Evolutionary conservation across 306 rosid species (phyloP).

Genomic region (Rosa multiflora): DNA sequence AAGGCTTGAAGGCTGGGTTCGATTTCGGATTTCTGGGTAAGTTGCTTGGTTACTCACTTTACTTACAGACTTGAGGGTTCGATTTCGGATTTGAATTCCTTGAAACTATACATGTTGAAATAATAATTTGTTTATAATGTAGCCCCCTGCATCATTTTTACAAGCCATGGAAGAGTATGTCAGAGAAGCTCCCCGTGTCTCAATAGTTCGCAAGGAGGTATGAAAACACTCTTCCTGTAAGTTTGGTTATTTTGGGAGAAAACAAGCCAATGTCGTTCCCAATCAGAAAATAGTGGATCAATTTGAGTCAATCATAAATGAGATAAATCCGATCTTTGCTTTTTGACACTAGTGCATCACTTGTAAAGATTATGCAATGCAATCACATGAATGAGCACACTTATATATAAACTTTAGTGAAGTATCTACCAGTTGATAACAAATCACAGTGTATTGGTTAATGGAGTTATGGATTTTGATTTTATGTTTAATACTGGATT

Average conservation of each 20-base stretch:
- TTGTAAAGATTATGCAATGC: slow-evolving; percentile 10
- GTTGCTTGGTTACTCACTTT: too few species aligned
- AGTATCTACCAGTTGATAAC: slow-evolving; percentile 7
- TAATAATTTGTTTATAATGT: too few species aligned
- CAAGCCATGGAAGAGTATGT: too few species aligned
- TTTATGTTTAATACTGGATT: background rate
- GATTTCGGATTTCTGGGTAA: too few species aligned
- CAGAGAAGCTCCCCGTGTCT: too few species aligned
- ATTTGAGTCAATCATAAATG: slow-evolving; percentile 12
- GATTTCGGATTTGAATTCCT: too few species aligned
- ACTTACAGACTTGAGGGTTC: too few species aligned
- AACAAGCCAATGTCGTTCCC: background rate
- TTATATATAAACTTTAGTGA: background rate
- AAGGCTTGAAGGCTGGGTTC: too few species aligned
- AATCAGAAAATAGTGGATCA: background rate
- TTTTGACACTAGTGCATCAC: background rate
- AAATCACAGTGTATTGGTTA: background rate
- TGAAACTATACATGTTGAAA: too few species aligned
- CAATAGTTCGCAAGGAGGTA: too few species aligned
- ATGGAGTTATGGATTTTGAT: background rate
- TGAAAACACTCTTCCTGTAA: too few species aligned
- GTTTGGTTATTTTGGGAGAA: background rate
- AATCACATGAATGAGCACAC: slow-evolving; percentile 4
- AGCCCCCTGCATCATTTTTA: too few species aligned
- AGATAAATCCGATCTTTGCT: background rate